Base-by-base conservation (phyloP, 1,284 basidiomycete genomes). In the Irpex sp. region DNA sequence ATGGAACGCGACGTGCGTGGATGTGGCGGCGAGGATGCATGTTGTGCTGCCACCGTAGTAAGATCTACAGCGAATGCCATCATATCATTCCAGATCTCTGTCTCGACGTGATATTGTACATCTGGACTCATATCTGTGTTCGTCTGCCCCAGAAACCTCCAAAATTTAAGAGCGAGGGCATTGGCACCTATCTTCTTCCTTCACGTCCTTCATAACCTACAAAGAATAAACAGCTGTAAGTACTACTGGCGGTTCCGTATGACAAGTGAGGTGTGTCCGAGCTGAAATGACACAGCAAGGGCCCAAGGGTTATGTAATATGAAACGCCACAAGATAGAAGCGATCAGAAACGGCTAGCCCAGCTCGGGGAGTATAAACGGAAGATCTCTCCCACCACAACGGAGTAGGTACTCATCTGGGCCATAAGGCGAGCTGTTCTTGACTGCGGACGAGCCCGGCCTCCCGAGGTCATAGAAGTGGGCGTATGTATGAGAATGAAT, bases 121-220 rank as follows among this genome's bases (percentile, higher is more conserved):
- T 46, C 39, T 46, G 39, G 39, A 46, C 39, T 46, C 39, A 7
- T 33, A 33, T 33, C 31, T 33, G 31, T 33, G 31, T 1, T 33
- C 31, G 6, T 33, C 31, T 33, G 5, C 31, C 31, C 5, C 31
- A 33, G 6, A 33, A 33, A 33, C 31, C 31, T 33, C 31, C 31
- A 33, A 6, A 33, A 51, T 63, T 37, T 55, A 64, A 55, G 65
- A 63, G 50, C 67, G 65, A 57, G 78, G 66, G 71, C 89, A 92
- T 67, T 71, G 74, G 74, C 90, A 92, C 74, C 81, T 84, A 73
- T 91, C 83, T 69, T 87, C 86, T 65, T 87, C 87, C 70, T 84
- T 83, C 67, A 91, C 85, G 68, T 81, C 74, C 67, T 78, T 77
- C 87, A 92, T 87, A 64, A 87, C 87, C 86, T 89, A 71, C 33